phyloP scores from a whole-genome alignment of 495 filamentous ascomycete genomes.

The Platismatia glauca region DNA sequence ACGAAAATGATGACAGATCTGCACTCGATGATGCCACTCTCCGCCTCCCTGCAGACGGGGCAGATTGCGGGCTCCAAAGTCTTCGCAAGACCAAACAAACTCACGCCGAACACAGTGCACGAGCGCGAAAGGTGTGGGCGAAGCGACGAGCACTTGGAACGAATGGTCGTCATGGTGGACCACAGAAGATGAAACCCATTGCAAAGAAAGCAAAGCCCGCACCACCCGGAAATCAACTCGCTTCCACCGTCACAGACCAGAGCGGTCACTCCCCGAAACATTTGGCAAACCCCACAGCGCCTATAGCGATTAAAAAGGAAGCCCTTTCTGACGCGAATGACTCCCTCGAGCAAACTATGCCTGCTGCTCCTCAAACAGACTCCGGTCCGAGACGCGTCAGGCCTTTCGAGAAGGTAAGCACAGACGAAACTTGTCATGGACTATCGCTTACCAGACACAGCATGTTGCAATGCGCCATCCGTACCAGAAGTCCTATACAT shows the following conservation, averaged over 20 bases:
- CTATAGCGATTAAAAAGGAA: not conserved
- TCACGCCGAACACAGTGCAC: not conserved
- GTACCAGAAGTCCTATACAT: no score
- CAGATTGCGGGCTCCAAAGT: not conserved
- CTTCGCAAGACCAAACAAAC: not conserved
- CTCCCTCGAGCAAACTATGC: not conserved
- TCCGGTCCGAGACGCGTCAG: not conserved
- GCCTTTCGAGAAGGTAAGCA: not conserved
- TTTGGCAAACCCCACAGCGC: not conserved
- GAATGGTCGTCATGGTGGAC: conserved; percentile 4
- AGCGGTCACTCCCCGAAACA: not conserved
- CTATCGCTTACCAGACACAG: not conserved
- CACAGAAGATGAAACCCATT: not conserved
- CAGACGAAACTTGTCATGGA: not conserved
- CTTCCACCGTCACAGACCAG: not conserved
- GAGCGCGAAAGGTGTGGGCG: conserved; percentile 3
- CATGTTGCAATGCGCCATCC: not conserved
- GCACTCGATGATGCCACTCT: not conserved
- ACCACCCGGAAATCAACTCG: not conserved
- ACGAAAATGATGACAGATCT: not conserved
- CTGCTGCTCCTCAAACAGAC: not conserved
- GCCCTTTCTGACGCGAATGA: not conserved
- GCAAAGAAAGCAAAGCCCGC: conserved; percentile 3
- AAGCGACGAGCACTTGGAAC: conserved; percentile 7
- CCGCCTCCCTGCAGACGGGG: not conserved